Percentiles rank a stretch among this genome's conserved stretches.
Evolutionary conservation across 2,329 filamentous ascomycete species (phyloP).

Genomic region (Didymella keratinophila): DNA sequence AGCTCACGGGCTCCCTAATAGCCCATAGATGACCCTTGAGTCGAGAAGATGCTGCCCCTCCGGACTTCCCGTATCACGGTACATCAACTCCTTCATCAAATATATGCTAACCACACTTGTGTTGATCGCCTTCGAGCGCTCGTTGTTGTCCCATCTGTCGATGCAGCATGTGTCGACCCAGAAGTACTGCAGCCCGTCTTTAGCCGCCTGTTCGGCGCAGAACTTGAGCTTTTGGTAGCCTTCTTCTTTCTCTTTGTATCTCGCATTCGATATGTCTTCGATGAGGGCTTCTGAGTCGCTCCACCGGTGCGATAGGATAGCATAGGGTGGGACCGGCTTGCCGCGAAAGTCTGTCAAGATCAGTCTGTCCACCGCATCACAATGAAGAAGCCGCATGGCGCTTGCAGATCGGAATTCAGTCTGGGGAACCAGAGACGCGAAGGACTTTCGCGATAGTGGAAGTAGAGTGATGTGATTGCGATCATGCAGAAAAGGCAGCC

Average conservation of each 20-base stretch:
- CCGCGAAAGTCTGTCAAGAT: slow-evolving; percentile 26
- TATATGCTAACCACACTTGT: no score
- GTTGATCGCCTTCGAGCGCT: slow-evolving; percentile 1
- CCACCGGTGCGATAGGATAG: slow-evolving; percentile 50
- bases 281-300: slow-evolving; percentile 39
- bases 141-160: slow-evolving; percentile 4
- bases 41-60: no score
- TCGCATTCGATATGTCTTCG: slow-evolving; percentile 28
- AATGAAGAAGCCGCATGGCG: slow-evolving; percentile 26
- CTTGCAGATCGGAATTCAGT: not conserved
- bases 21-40: no score
- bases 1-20: no score
- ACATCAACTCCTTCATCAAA: no score
- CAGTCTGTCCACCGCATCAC: slow-evolving; percentile 13
- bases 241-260: slow-evolving; percentile 24
- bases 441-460: not conserved
- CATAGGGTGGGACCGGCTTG: slow-evolving; percentile 34
- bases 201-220: slow-evolving; percentile 29
- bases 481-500: slow-evolving; percentile 9
- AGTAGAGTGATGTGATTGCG: not conserved
- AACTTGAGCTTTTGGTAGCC: slow-evolving; percentile 30
- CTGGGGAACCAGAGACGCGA: not conserved
- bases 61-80: no score
- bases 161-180: slow-evolving; percentile 10
- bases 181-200: slow-evolving; percentile 30